Percentiles rank a stretch among this genome's conserved stretches.
phyloP scores from a whole-genome alignment of 495 filamentous ascomycete genomes.

The Penicillium parvum region DNA sequence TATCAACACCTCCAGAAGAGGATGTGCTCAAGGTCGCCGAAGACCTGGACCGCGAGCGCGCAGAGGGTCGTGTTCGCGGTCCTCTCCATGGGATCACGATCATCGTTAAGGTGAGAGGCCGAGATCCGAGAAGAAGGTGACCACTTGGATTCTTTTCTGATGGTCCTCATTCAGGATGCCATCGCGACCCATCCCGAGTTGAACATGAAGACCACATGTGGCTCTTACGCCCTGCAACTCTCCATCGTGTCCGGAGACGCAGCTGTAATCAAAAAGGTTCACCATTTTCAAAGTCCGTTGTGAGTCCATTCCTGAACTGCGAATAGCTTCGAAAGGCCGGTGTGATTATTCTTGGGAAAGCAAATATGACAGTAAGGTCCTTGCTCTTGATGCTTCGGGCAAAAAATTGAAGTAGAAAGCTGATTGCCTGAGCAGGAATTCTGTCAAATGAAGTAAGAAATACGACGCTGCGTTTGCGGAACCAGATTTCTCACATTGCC shows the following conservation, averaged over 20 bases:
- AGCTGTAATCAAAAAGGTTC: background rate
- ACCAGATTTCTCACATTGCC: too few species aligned
- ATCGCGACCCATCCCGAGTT: background rate
- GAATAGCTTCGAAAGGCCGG: background rate
- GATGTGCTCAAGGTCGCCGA: background rate
- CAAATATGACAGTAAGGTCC: background rate
- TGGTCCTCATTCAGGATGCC: too few species aligned
- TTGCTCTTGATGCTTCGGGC: too few species aligned
- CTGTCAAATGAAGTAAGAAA: too few species aligned
- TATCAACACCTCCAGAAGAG: background rate
- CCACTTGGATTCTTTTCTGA: too few species aligned
- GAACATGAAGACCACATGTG: background rate
- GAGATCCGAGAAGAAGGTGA: too few species aligned
- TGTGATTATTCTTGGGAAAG: background rate
- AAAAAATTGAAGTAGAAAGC: too few species aligned
- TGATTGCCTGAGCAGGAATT: too few species aligned
- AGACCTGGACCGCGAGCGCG: background rate
- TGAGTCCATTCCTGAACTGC: too few species aligned
- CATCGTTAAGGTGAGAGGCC: too few species aligned
- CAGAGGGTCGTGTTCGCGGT: background rate
- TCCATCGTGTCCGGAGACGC: background rate
- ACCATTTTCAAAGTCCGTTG: too few species aligned
- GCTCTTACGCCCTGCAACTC: background rate
- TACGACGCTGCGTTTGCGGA: too few species aligned
- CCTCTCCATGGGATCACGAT: background rate